These are phyloP conservation scores for Puccinia novopanici DNA, from an alignment of 1,284 basidiomycete genomes.

Conservation along the genomic window DNA sequence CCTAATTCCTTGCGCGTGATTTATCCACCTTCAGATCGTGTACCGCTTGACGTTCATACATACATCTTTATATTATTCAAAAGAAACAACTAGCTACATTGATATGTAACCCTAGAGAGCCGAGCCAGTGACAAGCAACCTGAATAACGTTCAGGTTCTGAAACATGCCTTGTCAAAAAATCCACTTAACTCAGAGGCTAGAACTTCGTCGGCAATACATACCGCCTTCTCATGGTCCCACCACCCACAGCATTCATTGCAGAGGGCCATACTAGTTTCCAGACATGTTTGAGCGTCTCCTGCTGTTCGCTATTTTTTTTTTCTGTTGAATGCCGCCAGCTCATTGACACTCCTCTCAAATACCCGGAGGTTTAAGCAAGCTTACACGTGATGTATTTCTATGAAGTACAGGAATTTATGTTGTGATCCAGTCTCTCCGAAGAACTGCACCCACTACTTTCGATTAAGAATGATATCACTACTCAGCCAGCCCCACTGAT, in stretches of 20 bases:
- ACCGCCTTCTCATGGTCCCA: neutral
- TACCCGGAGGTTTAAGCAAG: slow-evolving; percentile 15
- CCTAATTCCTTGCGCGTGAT: neutral
- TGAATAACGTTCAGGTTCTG: neutral
- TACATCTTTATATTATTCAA: neutral
- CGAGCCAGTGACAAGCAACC: neutral
- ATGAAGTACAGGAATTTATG: slow-evolving; percentile 14
- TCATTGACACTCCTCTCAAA: slow-evolving; percentile 17
- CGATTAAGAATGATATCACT: slow-evolving; percentile 3
- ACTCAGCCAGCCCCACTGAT: slow-evolving; percentile 21
- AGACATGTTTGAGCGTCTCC: slow-evolving; percentile 13
- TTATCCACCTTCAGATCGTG: neutral
- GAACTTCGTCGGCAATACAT: slow-evolving; percentile 1
- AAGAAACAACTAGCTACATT: neutral
- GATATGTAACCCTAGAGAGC: neutral
- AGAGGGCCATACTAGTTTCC: neutral
- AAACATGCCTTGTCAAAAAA: slow-evolving; percentile 5
- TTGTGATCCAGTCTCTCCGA: neutral
- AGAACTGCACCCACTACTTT: slow-evolving; percentile 6
- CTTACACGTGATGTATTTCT: slow-evolving; percentile 22
- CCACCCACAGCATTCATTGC: neutral
- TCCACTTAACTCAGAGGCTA: neutral
- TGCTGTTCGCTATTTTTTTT: neutral
- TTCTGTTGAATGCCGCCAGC: slow-evolving; percentile 13
- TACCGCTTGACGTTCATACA: neutral